Evolutionary conservation across 306 rosid species (phyloP).

Genomic region (Begonia peltatifolia): DNA sequence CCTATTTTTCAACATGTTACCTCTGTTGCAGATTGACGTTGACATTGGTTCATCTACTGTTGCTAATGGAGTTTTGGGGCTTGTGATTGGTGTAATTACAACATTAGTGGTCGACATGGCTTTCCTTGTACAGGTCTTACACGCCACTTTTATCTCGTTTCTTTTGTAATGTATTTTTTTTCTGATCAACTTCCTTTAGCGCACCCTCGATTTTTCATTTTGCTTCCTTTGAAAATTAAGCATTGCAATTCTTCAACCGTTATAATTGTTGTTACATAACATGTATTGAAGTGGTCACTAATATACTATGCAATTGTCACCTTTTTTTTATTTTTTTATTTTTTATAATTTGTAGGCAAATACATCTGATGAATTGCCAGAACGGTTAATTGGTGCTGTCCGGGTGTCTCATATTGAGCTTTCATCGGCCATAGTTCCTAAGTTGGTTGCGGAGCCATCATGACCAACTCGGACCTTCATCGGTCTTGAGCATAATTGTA

Average conservation of each 20-base stretch:
- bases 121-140: conserved; percentile 84
- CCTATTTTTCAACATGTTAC: background rate
- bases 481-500: too few species aligned
- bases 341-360: conserved; percentile 48
- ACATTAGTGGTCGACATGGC: conserved; percentile 99
- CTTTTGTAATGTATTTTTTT: too few species aligned
- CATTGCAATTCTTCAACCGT: too few species aligned
- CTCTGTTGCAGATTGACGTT: conserved; percentile 71
- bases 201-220: too few species aligned
- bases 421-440: conserved; percentile 56
- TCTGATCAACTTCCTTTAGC: too few species aligned
- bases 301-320: too few species aligned
- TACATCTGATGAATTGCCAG: conserved; percentile 78
- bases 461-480: background rate
- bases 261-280: too few species aligned
- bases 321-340: background rate
- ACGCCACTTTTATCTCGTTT: too few species aligned
- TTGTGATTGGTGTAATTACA: conserved; percentile 90
- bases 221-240: too few species aligned
- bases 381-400: conserved; percentile 88
- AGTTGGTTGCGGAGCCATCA: conserved; percentile 56
- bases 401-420: conserved; percentile 83
- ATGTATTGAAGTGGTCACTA: too few species aligned
- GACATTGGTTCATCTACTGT: conserved; percentile 99
- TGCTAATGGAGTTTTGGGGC: conserved; percentile 98